A percentile compares a stretch with the other conserved stretches of the same genome.
phyloP scores from a whole-genome alignment of 1,139 yeast genomes.

The Candida sp. region DNA sequence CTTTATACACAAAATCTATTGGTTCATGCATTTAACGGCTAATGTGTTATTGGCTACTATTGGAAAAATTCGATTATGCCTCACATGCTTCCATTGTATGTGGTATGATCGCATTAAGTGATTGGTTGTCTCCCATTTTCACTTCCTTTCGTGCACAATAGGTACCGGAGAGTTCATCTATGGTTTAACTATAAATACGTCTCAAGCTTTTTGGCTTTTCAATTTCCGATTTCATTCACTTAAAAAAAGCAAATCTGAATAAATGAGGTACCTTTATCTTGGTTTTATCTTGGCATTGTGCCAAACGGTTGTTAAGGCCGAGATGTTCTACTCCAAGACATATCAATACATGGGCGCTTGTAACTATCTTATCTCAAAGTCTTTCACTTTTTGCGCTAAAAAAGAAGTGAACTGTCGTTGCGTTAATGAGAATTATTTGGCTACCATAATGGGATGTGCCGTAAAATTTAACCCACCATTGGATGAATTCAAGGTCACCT shows the following conservation, averaged over 20 bases:
- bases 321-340: neutral
- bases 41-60: too few relatives aligned
- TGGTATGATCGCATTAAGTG: too few relatives aligned
- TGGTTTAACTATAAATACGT: too few relatives aligned
- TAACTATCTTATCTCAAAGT: slow-evolving; percentile 9
- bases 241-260: too few relatives aligned
- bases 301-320: neutral
- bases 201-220: too few relatives aligned
- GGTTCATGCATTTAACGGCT: too few relatives aligned
- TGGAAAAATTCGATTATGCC: too few relatives aligned
- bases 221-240: too few relatives aligned
- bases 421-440: slow-evolving; percentile 10
- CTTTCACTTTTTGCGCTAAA: slow-evolving; percentile 13
- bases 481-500: neutral
- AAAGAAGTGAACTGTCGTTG: slow-evolving; percentile 9
- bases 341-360: slow-evolving; percentile 14
- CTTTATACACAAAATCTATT: neutral
- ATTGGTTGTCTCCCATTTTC: too few relatives aligned
- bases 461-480: neutral
- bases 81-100: too few relatives aligned
- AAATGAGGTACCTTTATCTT: neutral
- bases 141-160: too few relatives aligned
- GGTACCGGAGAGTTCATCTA: too few relatives aligned
- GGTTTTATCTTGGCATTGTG: slow-evolving; percentile 1
- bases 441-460: slow-evolving; percentile 16